Percentiles rank a stretch among this genome's conserved stretches.
Conservation (phyloP, 306 rosid genomes). For the Medicago ruthenica region DNA sequence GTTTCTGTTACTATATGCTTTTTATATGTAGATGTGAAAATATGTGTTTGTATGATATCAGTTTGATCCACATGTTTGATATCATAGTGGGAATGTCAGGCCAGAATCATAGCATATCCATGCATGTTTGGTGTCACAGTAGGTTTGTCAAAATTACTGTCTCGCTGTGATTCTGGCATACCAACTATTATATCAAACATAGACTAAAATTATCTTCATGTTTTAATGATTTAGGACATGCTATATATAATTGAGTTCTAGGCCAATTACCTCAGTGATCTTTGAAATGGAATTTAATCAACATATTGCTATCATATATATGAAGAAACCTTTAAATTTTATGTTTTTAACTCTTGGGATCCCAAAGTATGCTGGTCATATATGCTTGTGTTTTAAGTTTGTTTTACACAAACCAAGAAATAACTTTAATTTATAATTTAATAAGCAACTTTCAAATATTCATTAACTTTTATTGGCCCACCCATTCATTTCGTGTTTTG, state of each 20-base stretch:
- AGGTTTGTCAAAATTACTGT: no score
- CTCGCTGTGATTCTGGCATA: no score
- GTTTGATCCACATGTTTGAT: not conserved
- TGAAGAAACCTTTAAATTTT: constrained; percentile 13
- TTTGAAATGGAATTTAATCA: constrained; percentile 3
- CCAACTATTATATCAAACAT: no score
- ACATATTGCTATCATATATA: not conserved
- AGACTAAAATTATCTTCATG: not conserved
- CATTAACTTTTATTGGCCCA: not conserved
- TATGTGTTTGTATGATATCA: not conserved
- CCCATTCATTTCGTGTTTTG: not conserved
- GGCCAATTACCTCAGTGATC: not conserved
- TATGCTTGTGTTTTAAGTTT: not conserved
- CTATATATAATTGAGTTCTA: not conserved
- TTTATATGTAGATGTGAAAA: not conserved
- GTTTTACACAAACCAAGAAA: not conserved
- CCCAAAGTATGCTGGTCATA: constrained; percentile 7
- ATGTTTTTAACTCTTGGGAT: constrained; percentile 8
- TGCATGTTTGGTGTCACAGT: no score
- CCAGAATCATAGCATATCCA: not conserved
- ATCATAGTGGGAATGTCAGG: no score
- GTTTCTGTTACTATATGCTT: constrained; percentile 40
- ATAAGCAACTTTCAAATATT: not conserved
- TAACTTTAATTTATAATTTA: not conserved
- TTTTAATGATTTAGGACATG: not conserved